Base-by-base conservation (phyloP, 2,329 filamentous ascomycete species). In the Claviceps fusiformis region DNA sequence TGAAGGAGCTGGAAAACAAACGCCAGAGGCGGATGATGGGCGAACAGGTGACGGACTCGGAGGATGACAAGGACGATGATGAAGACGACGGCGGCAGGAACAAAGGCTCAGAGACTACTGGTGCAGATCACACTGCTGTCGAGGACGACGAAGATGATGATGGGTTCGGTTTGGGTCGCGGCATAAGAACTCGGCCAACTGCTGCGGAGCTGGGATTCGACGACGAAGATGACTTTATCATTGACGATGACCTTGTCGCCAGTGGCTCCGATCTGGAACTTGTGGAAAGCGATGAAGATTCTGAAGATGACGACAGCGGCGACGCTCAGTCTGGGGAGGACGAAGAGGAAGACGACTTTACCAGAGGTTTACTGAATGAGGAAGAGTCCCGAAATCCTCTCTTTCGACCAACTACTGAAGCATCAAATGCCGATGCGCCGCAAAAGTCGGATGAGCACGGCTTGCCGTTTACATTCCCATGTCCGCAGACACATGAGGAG, bases 171-270 rank as follows among this genome's bases (percentile, higher is more conserved):
- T 71, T 86, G 17, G 82, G 82, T 39, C 66, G 69, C 51, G 82
- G 82, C 47, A 80, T 85, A 59, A 79, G 74, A 62, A 71, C 73
- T 54, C 74, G 76, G 29, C 76, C 75, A 37, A 82, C 80, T 8
- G 78, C 77, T 3, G 75, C 78, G 11, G 78, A 85, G 56, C 68
- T 90, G 19, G 87, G 83, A 6, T 85, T 95, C 39, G 90, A 95
- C 60, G 92, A 96, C 62, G 92, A 97, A 66, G 92, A 97, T 62
- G 89, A 96, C 62, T 97, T 97, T 63, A 67, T 92, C 31, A 83
- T 96, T 58, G 92, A 97, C 57, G 88, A 93, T 59, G 86, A 95
- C 64, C 77, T 97, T 17, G 79, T 96, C 39, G 90, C 90, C 13
- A 91, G 85, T 61, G 87, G 83, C 43, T 92, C 88, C 6, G 83